A percentile compares a stretch with the other conserved stretches of the same genome.
Conservation (phyloP, 306 rosid species). For the Prunus mume region DNA sequence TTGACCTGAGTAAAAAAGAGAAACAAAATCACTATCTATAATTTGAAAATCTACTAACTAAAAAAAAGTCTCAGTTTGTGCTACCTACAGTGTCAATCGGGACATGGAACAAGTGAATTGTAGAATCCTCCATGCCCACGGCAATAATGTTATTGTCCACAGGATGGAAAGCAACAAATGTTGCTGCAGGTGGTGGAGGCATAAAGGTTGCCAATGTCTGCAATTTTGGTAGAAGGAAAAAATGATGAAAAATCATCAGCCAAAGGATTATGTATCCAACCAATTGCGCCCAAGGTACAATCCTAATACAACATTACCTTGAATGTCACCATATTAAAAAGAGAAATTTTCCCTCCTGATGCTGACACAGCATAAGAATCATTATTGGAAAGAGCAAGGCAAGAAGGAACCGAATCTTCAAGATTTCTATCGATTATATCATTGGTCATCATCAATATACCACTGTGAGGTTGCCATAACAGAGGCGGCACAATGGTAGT, state of each 20-base stretch:
- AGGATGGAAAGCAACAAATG: constrained; percentile 33
- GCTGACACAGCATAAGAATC: constrained; percentile 34
- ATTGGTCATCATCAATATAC: constrained; percentile 32
- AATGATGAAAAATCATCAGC: constrained; percentile 5
- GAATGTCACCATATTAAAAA: constrained; percentile 28
- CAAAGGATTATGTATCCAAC: background rate
- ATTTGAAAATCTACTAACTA: background rate
- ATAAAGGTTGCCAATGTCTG: constrained; percentile 25
- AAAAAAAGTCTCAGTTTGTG: background rate
- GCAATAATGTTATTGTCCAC: constrained; percentile 36
- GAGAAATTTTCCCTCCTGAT: constrained; percentile 38
- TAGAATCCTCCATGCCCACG: constrained; percentile 36
- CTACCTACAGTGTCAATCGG: constrained; percentile 15
- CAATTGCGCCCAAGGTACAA: background rate
- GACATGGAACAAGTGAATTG: constrained; percentile 23
- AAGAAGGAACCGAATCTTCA: constrained; percentile 19
- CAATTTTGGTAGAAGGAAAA: background rate
- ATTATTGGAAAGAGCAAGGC: constrained; percentile 34
- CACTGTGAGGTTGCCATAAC: constrained; percentile 23
- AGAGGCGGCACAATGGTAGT: constrained; percentile 23
- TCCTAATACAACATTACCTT: constrained; percentile 23
- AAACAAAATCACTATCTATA: background rate
- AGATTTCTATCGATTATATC: background rate
- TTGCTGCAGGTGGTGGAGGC: constrained; percentile 37
- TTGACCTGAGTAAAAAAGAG: constrained; percentile 19